phyloP scores from a whole-genome alignment of 805 yeast species.

The Zygosaccharomyces siamensis region DNA sequence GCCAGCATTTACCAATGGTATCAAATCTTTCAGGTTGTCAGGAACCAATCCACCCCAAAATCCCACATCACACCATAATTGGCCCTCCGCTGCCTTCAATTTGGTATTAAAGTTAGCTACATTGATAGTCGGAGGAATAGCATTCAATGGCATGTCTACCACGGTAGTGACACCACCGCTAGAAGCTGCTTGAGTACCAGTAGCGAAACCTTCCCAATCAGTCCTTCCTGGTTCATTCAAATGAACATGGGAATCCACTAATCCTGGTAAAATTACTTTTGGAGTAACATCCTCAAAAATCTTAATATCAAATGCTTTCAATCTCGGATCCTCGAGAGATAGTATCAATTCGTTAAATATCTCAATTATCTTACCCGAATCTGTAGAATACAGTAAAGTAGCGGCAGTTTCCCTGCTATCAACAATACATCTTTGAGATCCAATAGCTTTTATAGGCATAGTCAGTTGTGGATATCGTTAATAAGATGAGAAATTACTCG shows the following conservation, averaged over 20 bases:
- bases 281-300: constrained; percentile 57
- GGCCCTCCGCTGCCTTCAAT: constrained; percentile 69
- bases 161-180: constrained; percentile 96
- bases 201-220: constrained; percentile 97
- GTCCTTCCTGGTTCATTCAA: constrained; percentile 97
- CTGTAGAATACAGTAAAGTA: constrained; percentile 56
- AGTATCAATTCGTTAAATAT: constrained; percentile 40
- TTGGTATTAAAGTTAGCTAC: constrained; percentile 69
- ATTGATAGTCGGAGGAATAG: constrained; percentile 92
- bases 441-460: constrained; percentile 42
- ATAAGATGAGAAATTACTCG: constrained; percentile 15
- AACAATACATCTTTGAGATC: constrained; percentile 55
- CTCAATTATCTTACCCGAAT: constrained; percentile 54
- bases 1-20: constrained; percentile 76
- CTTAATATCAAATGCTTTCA: constrained; percentile 41
- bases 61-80: constrained; percentile 89
- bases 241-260: constrained; percentile 92
- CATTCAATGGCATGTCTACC: constrained; percentile 93
- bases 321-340: constrained; percentile 37
- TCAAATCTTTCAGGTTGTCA: constrained; percentile 59
- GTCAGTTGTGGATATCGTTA: neutral
- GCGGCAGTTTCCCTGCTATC: constrained; percentile 49
- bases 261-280: constrained; percentile 72
- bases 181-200: constrained; percentile 92
- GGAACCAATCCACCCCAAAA: constrained; percentile 97